Conservation (phyloP, 2,329 filamentous ascomycete genomes). For the Sporothrix mexicana region DNA sequence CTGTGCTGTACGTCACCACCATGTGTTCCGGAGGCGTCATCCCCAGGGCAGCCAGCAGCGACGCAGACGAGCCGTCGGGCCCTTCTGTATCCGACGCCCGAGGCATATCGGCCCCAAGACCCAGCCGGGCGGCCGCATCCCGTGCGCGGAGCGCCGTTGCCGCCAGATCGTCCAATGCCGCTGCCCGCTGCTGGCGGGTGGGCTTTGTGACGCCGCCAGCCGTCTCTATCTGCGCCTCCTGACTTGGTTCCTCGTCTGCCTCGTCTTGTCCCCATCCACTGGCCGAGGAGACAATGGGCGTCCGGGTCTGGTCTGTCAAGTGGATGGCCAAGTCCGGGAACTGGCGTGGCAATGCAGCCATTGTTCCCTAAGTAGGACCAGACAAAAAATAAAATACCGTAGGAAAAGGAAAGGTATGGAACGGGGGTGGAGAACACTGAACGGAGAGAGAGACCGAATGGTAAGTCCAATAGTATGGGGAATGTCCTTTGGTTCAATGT, state of each 20-base stretch:
- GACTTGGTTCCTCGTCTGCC: background rate
- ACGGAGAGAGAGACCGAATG: background rate
- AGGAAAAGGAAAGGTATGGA: background rate
- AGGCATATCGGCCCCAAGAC: slow-evolving; percentile 47
- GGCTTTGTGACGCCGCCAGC: slow-evolving; percentile 1
- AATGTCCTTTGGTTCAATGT: background rate
- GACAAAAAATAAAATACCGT: background rate
- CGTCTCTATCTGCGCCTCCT: background rate
- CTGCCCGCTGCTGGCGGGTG: slow-evolving; percentile 42
- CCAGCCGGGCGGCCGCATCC: slow-evolving; percentile 58
- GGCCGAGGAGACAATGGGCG: slow-evolving; percentile 61
- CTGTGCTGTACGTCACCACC: slow-evolving; percentile 61
- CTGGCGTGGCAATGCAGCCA: slow-evolving; percentile 54
- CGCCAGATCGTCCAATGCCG: slow-evolving; percentile 60
- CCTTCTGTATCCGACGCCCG: slow-evolving; percentile 15
- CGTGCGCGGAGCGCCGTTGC: slow-evolving; percentile 59
- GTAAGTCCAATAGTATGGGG: background rate
- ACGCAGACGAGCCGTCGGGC: slow-evolving; percentile 51
- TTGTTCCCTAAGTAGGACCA: slow-evolving; percentile 36
- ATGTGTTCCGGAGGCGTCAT: slow-evolving; percentile 59
- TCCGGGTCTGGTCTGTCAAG: slow-evolving; percentile 62
- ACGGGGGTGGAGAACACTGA: background rate
- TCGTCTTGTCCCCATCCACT: slow-evolving; percentile 8
- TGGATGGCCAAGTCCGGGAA: slow-evolving; percentile 60
- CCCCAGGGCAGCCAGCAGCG: slow-evolving; percentile 53